Evolutionary conservation across 2,329 filamentous ascomycete species (phyloP), one percentile per base, ranked within the genome.

Genomic region (Curvularia spicifera): DNA sequence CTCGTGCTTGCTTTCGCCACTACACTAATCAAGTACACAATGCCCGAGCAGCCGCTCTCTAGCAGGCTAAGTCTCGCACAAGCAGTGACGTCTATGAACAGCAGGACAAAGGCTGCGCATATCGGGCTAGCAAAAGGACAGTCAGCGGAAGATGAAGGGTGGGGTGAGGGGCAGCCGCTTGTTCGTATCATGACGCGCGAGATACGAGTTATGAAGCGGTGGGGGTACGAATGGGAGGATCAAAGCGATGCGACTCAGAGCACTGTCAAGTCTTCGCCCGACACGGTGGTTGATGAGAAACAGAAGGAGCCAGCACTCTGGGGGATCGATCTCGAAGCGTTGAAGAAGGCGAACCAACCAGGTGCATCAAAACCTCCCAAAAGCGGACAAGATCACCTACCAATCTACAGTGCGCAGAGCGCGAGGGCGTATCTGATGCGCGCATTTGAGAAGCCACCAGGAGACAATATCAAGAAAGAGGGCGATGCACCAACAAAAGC

Each of bases 11-110:
- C 91, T 0, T 96, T 96, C 75, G 87, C 89, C 0, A 85, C 92
- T 13, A 85, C 87, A 59, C 73, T 94, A 48, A 74, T 96, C 46
- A 88, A 90, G 45, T 88, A 89, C 71, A 96, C 91, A 0, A 94
- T 93, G 89, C 90, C 92, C 0, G 88, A 91, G 65, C 93, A 97
- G 72, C 92, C 92, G 3, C 82, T 89, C 3, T 95, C 91, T n/a
- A 94, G 91, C 72, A 83, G 91, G 46, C 79, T 96, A 20, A 96
- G 91, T 71, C 80, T 97, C 20, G 91, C 89, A 0, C 92, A 96
- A 75, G 91, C 91, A 0, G 88, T 95, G 1, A 90, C 96, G 15
- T 93, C 91, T 71, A 87, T 87, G 28, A 95, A 94, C 71, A 92
- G 90, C 59, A 85, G 88, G 63, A 87, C 85, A 35, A 93, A 93